These are phyloP conservation scores for Meredithiella fracta DNA, from an alignment of 2,329 filamentous ascomycete species.

Conservation along the genomic window DNA sequence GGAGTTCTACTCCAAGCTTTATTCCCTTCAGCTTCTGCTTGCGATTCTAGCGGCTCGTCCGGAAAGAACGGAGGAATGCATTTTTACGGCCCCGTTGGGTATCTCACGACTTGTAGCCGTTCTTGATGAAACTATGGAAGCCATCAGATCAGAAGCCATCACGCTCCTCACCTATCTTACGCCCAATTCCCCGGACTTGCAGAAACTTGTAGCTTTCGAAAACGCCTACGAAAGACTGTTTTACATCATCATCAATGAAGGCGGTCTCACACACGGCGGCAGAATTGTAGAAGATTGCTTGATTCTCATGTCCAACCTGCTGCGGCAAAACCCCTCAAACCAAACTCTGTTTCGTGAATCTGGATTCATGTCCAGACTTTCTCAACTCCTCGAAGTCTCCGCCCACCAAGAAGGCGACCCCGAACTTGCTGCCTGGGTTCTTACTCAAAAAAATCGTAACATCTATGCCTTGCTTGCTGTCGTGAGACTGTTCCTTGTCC, in stretches of 20 bases:
- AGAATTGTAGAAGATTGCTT: slow-evolving; percentile 85
- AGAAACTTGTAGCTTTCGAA: slow-evolving; percentile 91
- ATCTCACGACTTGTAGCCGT: slow-evolving; percentile 72
- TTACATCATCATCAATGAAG: slow-evolving; percentile 63
- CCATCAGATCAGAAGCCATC: slow-evolving; percentile 73
- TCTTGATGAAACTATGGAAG: slow-evolving; percentile 73
- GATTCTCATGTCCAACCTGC: slow-evolving; percentile 74
- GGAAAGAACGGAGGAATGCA: slow-evolving; percentile 85
- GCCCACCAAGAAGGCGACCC: slow-evolving; percentile 30
- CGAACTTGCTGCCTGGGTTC: slow-evolving; percentile 56
- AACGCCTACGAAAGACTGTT: slow-evolving; percentile 84
- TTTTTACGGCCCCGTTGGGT: slow-evolving; percentile 74
- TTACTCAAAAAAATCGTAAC: slow-evolving; percentile 71
- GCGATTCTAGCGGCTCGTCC: slow-evolving; percentile 74
- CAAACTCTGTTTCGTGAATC: slow-evolving; percentile 89
- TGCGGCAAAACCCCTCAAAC: slow-evolving; percentile 76
- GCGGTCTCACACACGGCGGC: slow-evolving; percentile 64
- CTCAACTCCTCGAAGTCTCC: slow-evolving; percentile 46
- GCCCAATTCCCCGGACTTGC: slow-evolving; percentile 69
- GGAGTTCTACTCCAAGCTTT: slow-evolving; percentile 83
- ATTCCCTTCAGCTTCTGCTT: slow-evolving; percentile 75
- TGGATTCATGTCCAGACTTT: slow-evolving; percentile 59
- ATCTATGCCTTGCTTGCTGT: slow-evolving; percentile 80
- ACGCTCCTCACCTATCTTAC: slow-evolving; percentile 79
- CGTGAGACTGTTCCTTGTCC: slow-evolving; percentile 67